Percentiles rank a stretch among this genome's conserved stretches.
Conservation (phyloP, 495 filamentous ascomycete species). For the Cercophora scortea region DNA sequence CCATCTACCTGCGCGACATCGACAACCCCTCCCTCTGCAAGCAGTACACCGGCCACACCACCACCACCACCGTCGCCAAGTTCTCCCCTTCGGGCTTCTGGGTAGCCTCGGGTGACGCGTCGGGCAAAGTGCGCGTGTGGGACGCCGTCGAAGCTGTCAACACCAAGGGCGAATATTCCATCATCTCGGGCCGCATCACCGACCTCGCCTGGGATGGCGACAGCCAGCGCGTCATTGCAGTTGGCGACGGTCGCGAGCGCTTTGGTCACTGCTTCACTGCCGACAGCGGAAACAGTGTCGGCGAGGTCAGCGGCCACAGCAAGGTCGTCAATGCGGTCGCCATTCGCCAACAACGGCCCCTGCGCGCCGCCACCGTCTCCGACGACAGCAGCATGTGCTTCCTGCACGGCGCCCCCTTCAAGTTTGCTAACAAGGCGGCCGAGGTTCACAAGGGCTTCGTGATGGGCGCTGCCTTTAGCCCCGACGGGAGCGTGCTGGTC, state of each 20-base stretch:
- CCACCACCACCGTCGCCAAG: constrained; percentile 80
- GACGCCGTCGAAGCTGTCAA: constrained; percentile 60
- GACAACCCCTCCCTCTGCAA: constrained; percentile 74
- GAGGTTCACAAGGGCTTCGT: constrained; percentile 83
- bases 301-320: constrained; percentile 86
- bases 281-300: constrained; percentile 91
- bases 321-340: constrained; percentile 85
- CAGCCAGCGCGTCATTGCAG: constrained; percentile 90
- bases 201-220: constrained; percentile 98
- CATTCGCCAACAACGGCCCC: constrained; percentile 79
- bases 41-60: constrained; percentile 87
- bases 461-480: constrained; percentile 81
- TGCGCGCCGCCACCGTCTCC: constrained; percentile 82
- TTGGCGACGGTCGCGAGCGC: constrained; percentile 88
- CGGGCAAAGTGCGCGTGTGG: constrained; percentile 83
- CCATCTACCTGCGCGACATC: constrained; percentile 87
- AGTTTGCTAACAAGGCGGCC: constrained; percentile 69
- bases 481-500: constrained; percentile 75
- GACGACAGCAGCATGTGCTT: constrained; percentile 88
- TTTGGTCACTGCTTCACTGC: constrained; percentile 93
- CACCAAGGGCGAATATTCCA: constrained; percentile 81
- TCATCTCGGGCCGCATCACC: constrained; percentile 90
- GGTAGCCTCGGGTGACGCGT: constrained; percentile 85
- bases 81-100: constrained; percentile 95
- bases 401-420: constrained; percentile 89